phyloP scores from a whole-genome alignment of 208 protist species.

The Leishmania amazonensis region DNA sequence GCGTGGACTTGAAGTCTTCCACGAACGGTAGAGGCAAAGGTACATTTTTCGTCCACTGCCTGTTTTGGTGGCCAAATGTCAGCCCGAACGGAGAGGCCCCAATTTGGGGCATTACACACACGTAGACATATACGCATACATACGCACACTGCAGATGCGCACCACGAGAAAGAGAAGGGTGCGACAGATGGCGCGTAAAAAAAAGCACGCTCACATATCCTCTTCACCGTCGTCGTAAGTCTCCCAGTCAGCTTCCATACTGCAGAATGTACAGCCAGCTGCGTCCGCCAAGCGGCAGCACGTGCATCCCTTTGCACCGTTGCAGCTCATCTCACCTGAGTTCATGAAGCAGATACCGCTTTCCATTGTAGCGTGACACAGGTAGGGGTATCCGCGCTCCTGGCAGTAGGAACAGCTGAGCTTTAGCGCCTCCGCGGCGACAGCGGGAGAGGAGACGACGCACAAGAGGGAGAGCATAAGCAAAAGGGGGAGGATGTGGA shows the following conservation, averaged over 20 bases:
- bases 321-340: slow-evolving; percentile 27
- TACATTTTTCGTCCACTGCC: background rate
- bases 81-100: background rate
- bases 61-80: background rate
- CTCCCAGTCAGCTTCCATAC: slow-evolving; percentile 34
- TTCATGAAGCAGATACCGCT: slow-evolving; percentile 31
- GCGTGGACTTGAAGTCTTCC: background rate
- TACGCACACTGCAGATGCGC: background rate
- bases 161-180: background rate
- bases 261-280: slow-evolving; percentile 35
- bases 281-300: slow-evolving; percentile 33
- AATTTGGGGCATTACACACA: background rate
- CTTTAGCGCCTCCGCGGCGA: background rate
- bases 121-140: background rate
- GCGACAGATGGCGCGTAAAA: background rate
- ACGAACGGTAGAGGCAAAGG: background rate
- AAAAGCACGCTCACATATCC: slow-evolving; percentile 8
- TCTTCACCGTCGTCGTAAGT: slow-evolving; percentile 30
- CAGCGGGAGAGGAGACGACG: background rate
- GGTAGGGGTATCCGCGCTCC: slow-evolving; percentile 45
- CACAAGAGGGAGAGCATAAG: background rate
- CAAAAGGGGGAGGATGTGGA: background rate
- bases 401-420: slow-evolving; percentile 43
- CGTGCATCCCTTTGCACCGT: slow-evolving; percentile 25
- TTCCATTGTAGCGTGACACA: slow-evolving; percentile 35